Evolutionary conservation across 116 monocot species (phyloP).

Genomic region (Papilionanthe hybrid): DNA sequence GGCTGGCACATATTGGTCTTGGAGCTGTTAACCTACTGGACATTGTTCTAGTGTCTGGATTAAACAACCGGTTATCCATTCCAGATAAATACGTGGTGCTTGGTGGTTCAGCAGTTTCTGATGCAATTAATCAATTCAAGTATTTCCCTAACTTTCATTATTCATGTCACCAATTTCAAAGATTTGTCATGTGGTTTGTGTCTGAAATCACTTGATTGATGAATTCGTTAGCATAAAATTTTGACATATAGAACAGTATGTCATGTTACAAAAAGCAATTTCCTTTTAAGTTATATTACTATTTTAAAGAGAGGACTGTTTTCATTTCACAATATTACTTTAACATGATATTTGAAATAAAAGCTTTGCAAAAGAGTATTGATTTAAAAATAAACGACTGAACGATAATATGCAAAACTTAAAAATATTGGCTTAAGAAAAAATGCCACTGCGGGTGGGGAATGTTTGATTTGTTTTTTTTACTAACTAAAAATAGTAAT

Average conservation of each 20-base stretch:
- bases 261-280: not conserved
- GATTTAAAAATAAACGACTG: not conserved
- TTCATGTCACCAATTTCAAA: not conserved
- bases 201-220: not conserved
- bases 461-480: no score
- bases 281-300: not conserved
- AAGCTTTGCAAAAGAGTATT: not conserved
- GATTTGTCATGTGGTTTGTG: not conserved
- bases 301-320: not conserved
- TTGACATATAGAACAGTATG: not conserved
- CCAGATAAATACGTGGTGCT: constrained; percentile 69
- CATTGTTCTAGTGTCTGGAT: constrained; percentile 41
- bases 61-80: constrained; percentile 48
- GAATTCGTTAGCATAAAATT: not conserved
- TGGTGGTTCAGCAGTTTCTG: constrained; percentile 60
- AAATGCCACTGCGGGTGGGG: no score
- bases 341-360: not conserved
- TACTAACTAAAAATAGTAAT: no score
- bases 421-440: not conserved
- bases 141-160: constrained; percentile 19
- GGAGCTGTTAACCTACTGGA: constrained; percentile 46
- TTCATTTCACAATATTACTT: not conserved
- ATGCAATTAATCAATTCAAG: constrained; percentile 89
- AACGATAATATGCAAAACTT: not conserved
- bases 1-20: constrained; percentile 68